Evolutionary conservation across 2,329 filamentous ascomycete species (phyloP), one percentile per base, ranked within the genome.

Genomic region (Penicillium olsonii): DNA sequence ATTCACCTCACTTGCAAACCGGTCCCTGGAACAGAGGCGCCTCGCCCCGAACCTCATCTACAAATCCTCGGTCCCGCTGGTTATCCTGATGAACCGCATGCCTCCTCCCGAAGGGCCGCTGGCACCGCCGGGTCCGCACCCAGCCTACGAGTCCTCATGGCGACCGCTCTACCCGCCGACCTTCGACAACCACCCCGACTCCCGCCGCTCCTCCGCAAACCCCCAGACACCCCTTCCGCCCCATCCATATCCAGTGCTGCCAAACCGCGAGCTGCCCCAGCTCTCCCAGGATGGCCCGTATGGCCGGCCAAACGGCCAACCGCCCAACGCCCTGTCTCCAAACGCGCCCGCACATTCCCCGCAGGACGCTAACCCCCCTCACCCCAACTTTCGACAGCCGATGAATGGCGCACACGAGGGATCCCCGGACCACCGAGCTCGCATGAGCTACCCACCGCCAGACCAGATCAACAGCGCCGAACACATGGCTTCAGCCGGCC

Each of bases 331-430:
- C 44, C 45, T 71, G 27, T 62, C 68, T 47, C 51, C 69, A 31
- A 63, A 69, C 10, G 61, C 57, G 27, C 62, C 67, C 15, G 45
- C 60, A 14, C 67, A 65, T 41, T 55, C 65, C 11, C 55, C 62
- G n/a, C 48, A 62, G 11, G 67, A 68, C 26, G 42, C 57, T 33
- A 57, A 52, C 37, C 60, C 42, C 48, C 55, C 39, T 56, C 65
- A 66, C 50, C 45, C 60, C 6, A 52, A 41, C 31, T 71, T 62
- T 45, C 67, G 65, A 42, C 64, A 48, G 9, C 48, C 66, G 12
- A 65, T 70, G 50, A 71, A 68, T 50, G 68, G 68, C 50, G 50
- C 57, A 12, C 65, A 69, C 40, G 67, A 70, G 24, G 27, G 59
- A 2, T 56, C 62, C 5, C 61, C 63, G 4, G 69, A 71, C 12